Evolutionary conservation across 768 basidiomycete genomes (phyloP).

Genomic region (Suillus clintonianus): DNA sequence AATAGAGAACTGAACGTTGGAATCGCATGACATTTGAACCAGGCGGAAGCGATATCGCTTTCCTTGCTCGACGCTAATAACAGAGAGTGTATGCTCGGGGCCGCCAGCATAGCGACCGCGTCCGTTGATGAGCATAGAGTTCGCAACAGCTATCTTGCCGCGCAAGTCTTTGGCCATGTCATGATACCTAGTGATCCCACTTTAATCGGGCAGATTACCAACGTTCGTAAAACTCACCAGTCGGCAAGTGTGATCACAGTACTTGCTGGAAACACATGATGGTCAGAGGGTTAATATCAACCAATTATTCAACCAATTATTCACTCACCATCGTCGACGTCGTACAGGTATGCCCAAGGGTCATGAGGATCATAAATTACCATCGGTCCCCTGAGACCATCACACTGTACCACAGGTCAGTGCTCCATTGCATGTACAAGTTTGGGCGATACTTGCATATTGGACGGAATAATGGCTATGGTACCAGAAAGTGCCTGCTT

Average conservation of each 20-base stretch:
- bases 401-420: slow-evolving; percentile 11
- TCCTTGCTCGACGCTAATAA: slow-evolving; percentile 34
- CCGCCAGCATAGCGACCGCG: slow-evolving; percentile 37
- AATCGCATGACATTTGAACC: slow-evolving; percentile 43
- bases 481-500: slow-evolving; percentile 36
- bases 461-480: slow-evolving; percentile 40
- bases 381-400: slow-evolving; percentile 28
- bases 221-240: slow-evolving; percentile 21
- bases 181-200: slow-evolving; percentile 17
- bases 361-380: slow-evolving; percentile 46
- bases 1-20: slow-evolving; percentile 44
- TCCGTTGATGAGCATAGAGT: slow-evolving; percentile 44
- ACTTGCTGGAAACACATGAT: slow-evolving; percentile 16
- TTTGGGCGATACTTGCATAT: slow-evolving; percentile 22
- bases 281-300: neutral
- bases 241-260: slow-evolving; percentile 48
- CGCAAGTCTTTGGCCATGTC: slow-evolving; percentile 19
- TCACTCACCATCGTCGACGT: slow-evolving; percentile 43
- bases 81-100: slow-evolving; percentile 29
- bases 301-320: no score
- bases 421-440: neutral
- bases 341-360: slow-evolving; percentile 39
- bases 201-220: neutral
- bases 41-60: slow-evolving; percentile 41
- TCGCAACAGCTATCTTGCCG: slow-evolving; percentile 10